Evolutionary conservation across 2,329 filamentous ascomycete genomes (phyloP).

Genomic region (Scorias spongiosa): DNA sequence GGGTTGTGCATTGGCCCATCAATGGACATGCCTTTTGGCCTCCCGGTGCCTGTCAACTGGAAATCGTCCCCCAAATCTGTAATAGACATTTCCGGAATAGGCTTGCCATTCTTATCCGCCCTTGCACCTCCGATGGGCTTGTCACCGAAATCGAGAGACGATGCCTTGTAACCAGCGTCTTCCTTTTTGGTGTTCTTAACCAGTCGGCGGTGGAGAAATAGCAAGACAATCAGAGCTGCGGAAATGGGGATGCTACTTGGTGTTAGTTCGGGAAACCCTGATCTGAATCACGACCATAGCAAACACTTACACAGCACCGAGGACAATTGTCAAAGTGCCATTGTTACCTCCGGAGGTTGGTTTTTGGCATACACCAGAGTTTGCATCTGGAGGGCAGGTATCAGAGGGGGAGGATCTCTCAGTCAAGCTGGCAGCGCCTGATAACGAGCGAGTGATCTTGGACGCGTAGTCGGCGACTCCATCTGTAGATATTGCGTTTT

Average conservation of each 20-base stretch:
- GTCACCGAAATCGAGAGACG: slow-evolving; percentile 83
- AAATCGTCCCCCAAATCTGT: slow-evolving; percentile 23
- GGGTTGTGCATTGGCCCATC: slow-evolving; percentile 63
- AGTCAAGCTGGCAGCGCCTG: slow-evolving; percentile 1
- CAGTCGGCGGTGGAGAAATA: slow-evolving; percentile 68
- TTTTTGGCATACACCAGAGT: slow-evolving; percentile 14
- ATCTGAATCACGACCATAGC: not conserved
- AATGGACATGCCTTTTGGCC: slow-evolving; percentile 39
- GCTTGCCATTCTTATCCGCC: slow-evolving; percentile 22
- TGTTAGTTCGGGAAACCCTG: slow-evolving; percentile 10
- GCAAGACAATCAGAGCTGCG: slow-evolving; percentile 48
- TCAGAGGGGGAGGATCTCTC: slow-evolving; percentile 6
- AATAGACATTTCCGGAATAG: slow-evolving; percentile 41
- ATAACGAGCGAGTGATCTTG: not conserved
- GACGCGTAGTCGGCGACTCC: not conserved
- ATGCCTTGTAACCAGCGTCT: slow-evolving; percentile 74
- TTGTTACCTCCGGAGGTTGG: slow-evolving; percentile 11
- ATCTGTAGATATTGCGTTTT: not conserved
- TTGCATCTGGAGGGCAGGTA: slow-evolving; percentile 13
- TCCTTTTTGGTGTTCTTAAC: slow-evolving; percentile 56
- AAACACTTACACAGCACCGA: slow-evolving; percentile 20
- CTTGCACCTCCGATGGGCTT: slow-evolving; percentile 34
- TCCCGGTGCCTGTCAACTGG: slow-evolving; percentile 7
- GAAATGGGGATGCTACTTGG: slow-evolving; percentile 56
- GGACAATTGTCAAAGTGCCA: slow-evolving; percentile 18